Base-by-base conservation (phyloP, 2,329 filamentous ascomycete species). In the Penicillium sp. region DNA sequence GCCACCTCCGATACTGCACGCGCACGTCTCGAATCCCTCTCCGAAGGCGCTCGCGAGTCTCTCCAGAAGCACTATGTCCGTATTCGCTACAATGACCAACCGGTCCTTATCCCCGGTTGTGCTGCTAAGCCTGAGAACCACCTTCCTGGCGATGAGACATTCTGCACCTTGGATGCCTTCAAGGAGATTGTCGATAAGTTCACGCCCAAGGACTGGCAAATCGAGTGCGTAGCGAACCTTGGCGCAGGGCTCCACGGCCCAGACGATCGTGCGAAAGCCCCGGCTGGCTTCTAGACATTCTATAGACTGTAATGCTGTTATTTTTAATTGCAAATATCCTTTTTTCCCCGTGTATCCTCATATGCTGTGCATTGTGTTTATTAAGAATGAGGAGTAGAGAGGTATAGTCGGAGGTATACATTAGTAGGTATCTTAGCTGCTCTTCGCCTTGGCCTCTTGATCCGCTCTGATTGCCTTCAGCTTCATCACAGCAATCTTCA, bases 131-230 rank as follows among this genome's bases (percentile, higher is more conserved):
- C 81, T 0, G 91, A 91, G 7, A 95, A 93, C 60, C 94, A 99
- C 75, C 81, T 96, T 3, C 85, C 90, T 1, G 91, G 91, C 0
- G 90, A 97, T 66, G 88, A 92, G 66, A 90, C 86, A 27, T 93
- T 97, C 69, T 99, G 94, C 77, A 97, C 93, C 0, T 76, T 99
- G 68, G 86, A 89, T 56, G 91, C 93, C 0, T 99, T 99, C 81
- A 97, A 97, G 76, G 80, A 85, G 51, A 90, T 97, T 55, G 91
- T 94, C 2, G 93, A 97, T 76, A 91, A 91, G 69, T 95, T 90
- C 71, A 94, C 91, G 1, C 94, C 94, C 0, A 79, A 79, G 58
- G 84, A 92, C 72, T 97, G 93, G 93, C 85, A 84, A 69, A 71
- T 75, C 19, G 85, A 84, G 53, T 91, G 88, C 68, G 72, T 75